Conservation (phyloP, 75 land plant species). For the Pinus albicaulis region DNA sequence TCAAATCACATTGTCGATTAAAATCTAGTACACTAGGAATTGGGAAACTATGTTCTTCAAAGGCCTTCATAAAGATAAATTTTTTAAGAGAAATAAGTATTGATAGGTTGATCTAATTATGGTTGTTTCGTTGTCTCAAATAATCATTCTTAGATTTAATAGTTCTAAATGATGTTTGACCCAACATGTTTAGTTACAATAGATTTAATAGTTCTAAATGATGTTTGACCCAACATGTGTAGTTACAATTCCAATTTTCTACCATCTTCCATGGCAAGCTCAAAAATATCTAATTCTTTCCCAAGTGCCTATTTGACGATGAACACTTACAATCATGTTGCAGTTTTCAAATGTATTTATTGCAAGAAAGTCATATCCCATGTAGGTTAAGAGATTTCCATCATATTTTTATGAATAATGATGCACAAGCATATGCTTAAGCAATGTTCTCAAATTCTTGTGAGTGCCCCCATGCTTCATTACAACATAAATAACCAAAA, state of each 20-base stretch:
- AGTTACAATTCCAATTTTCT: conserved; percentile 79
- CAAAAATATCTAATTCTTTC: conserved; percentile 97
- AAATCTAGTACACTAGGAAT: conserved; percentile 96
- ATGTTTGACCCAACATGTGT: conserved; percentile 88
- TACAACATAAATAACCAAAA: too few relatives aligned
- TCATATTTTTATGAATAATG: conserved; percentile 96
- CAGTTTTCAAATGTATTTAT: conserved; percentile 92
- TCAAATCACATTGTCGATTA: conserved; percentile 97
- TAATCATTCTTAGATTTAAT: conserved; percentile 95
- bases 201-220: conserved; percentile 93
- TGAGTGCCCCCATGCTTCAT: conserved; percentile 97
- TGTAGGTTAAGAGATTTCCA: conserved; percentile 86
- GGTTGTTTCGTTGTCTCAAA: conserved; percentile 82
- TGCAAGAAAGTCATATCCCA: conserved; percentile 97
- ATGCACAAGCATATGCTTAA: conserved; percentile 80
- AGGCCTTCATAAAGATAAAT: conserved; percentile 96
- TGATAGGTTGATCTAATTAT: conserved; percentile 92
- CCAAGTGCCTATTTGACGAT: conserved; percentile 18
- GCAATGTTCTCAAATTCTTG: conserved; percentile 79
- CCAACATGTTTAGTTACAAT: too few relatives aligned
- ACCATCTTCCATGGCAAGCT: conserved; percentile 93
- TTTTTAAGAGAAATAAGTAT: conserved; percentile 97
- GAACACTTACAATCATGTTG: conserved; percentile 74
- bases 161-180: conserved; percentile 90
- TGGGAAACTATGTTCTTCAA: conserved; percentile 85